Evolutionary conservation across 805 yeast genomes (phyloP).

Genomic region (Candida railenensis): DNA sequence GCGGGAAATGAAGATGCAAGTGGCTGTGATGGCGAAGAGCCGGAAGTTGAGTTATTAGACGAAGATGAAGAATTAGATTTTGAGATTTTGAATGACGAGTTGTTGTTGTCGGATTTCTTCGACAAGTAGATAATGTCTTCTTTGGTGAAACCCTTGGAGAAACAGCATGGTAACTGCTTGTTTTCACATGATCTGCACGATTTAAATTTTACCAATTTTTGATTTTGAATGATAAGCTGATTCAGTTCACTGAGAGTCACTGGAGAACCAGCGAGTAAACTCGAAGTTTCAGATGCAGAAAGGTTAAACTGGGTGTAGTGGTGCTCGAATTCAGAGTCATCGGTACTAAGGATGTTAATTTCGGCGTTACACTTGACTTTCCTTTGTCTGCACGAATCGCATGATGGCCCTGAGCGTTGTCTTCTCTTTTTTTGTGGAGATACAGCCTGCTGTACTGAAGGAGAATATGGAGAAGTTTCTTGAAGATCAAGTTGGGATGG

Average conservation of each 20-base stretch:
- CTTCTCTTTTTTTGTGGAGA: conserved; percentile 33
- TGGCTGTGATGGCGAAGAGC: not conserved
- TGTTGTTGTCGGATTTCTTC: conserved; percentile 17
- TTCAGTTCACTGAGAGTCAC: not conserved
- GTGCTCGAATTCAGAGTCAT: not conserved
- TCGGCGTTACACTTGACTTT: conserved; percentile 76
- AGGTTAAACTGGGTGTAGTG: conserved; percentile 1
- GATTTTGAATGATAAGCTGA: conserved; percentile 17
- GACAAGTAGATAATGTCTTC: conserved; percentile 49
- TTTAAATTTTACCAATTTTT: conserved; percentile 47
- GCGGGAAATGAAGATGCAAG: not conserved
- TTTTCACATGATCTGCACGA: conserved; percentile 56
- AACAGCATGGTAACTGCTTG: conserved; percentile 48
- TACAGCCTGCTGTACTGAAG: conserved; percentile 1
- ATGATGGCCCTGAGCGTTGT: conserved; percentile 73
- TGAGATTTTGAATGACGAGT: not conserved
- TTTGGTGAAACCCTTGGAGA: conserved; percentile 66
- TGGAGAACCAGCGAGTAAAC: conserved; percentile 1
- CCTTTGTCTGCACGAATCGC: conserved; percentile 67
- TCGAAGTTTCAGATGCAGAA: not conserved
- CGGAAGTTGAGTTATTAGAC: not conserved
- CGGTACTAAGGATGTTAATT: conserved; percentile 38
- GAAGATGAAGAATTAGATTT: not conserved
- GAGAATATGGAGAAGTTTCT: not conserved
- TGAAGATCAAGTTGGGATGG: conserved; percentile 1